These are phyloP conservation scores for Brassica cretica DNA, from an alignment of 345 rosid species.

Conservation along the genomic window DNA sequence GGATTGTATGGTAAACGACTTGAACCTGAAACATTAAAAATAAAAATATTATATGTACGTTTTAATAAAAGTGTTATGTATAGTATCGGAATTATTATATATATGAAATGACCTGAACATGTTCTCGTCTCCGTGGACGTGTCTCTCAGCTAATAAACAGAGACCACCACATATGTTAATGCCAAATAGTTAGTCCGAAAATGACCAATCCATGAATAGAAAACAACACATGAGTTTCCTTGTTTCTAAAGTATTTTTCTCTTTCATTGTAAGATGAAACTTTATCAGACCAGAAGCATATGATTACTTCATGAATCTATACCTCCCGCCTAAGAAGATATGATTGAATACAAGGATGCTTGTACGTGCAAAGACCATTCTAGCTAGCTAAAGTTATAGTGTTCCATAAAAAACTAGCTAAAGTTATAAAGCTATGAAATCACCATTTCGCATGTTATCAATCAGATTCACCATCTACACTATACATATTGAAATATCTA, in stretches of 20 bases:
- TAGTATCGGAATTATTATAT: background rate
- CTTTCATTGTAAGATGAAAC: background rate
- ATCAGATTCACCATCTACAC: background rate
- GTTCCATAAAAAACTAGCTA: background rate
- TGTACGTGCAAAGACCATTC: background rate
- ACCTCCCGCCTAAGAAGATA: background rate
- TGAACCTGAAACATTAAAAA: background rate
- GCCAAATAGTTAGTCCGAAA: conserved; percentile 13
- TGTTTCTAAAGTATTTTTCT: background rate
- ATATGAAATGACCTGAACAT: conserved; percentile 4
- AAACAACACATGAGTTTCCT: conserved; percentile 1
- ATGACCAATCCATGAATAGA: conserved; percentile 20
- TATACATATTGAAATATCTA: background rate
- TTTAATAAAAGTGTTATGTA: background rate
- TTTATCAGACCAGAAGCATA: conserved; percentile 11
- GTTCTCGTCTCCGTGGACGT: conserved; percentile 4
- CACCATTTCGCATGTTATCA: background rate
- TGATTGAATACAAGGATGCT: background rate
- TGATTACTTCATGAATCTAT: background rate
- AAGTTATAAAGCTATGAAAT: background rate
- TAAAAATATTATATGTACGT: background rate
- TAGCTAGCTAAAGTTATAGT: background rate
- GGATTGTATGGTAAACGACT: no score
- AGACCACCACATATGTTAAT: conserved; percentile 21
- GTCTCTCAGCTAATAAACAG: conserved; percentile 21